Conservation (phyloP, 169 alveolate species). For the Babesia microti region DNA sequence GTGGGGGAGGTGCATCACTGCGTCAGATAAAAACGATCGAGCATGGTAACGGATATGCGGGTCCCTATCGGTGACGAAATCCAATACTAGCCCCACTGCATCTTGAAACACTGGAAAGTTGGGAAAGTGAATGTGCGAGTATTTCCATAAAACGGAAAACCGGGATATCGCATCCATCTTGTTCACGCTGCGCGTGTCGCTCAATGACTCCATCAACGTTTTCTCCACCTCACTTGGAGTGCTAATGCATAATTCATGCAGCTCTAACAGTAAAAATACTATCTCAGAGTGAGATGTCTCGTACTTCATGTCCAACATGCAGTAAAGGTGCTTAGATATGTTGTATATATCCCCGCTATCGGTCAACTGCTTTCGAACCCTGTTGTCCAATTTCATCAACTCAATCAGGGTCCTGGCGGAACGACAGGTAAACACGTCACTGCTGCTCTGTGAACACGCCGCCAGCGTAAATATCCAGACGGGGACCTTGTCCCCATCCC, state of each 20-base stretch:
- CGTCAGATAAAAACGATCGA: conserved; percentile 35
- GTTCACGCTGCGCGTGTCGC: conserved; percentile 6
- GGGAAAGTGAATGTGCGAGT: conserved; percentile 32
- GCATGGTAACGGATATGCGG: conserved; percentile 39
- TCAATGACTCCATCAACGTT: conserved; percentile 23
- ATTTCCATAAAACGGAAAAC: conserved; percentile 36
- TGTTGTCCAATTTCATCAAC: conserved; percentile 18
- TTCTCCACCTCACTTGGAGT: conserved; percentile 20
- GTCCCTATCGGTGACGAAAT: conserved; percentile 32
- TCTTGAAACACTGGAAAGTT: conserved; percentile 22
- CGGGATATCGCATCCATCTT: conserved; percentile 36
- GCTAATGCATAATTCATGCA: conserved; percentile 14
- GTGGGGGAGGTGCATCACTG: conserved; percentile 26
- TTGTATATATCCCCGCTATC: conserved; percentile 9
- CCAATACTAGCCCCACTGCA: conserved; percentile 29
- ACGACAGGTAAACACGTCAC: conserved; percentile 35
- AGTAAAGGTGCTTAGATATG: conserved; percentile 15
- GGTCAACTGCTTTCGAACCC: conserved; percentile 9
- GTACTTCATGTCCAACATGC: conserved; percentile 23
- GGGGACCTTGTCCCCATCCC: too few species aligned
- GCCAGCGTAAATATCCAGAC: too few species aligned
- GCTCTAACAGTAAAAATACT: conserved; percentile 29
- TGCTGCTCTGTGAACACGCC: too few species aligned
- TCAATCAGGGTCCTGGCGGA: conserved; percentile 32
- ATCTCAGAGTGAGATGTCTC: conserved; percentile 37